phyloP scores from a whole-genome alignment of 768 basidiomycete genomes.

The Plicaturopsis crispa region DNA sequence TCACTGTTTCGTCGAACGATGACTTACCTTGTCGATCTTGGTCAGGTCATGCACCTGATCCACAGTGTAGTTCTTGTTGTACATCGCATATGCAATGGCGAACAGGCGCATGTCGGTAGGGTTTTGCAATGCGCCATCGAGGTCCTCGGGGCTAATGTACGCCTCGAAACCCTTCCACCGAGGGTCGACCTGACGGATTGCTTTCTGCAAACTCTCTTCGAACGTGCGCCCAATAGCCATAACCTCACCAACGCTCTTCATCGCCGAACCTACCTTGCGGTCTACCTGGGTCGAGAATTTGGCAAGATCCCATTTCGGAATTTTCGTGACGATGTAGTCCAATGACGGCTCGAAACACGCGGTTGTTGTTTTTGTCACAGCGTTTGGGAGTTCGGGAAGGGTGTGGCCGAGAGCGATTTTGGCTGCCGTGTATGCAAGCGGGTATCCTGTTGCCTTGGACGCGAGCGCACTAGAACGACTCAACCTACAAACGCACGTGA shows the following conservation, averaged over 20 bases:
- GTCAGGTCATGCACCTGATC: conserved; percentile 89
- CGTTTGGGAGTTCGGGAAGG: conserved; percentile 95
- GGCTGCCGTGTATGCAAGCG: conserved; percentile 97
- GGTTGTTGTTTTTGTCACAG: conserved; percentile 98
- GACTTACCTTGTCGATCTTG: conserved; percentile 88
- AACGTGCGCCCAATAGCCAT: conserved; percentile 99
- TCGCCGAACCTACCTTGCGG: conserved; percentile 90
- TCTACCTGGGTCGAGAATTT: conserved; percentile 95
- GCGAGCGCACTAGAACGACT: conserved; percentile 93
- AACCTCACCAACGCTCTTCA: conserved; percentile 99
- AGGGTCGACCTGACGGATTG: conserved; percentile 95
- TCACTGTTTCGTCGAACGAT: too few species aligned
- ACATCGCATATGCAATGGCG: conserved; percentile 97
- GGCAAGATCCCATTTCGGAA: conserved; percentile 98
- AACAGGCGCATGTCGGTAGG: conserved; percentile 97
- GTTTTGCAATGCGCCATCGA: conserved; percentile 68
- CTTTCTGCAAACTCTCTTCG: conserved; percentile 97
- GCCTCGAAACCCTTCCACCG: conserved; percentile 96
- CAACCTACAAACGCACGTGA: conserved; percentile 29
- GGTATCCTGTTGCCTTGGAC: conserved; percentile 98
- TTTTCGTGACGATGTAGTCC: conserved; percentile 99
- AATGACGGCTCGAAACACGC: conserved; percentile 99
- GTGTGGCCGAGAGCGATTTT: conserved; percentile 98
- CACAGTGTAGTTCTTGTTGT: conserved; percentile 84
- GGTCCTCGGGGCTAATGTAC: conserved; percentile 81